Base-by-base conservation (phyloP, 495 filamentous ascomycete genomes). In the Bombardia bombarda region DNA sequence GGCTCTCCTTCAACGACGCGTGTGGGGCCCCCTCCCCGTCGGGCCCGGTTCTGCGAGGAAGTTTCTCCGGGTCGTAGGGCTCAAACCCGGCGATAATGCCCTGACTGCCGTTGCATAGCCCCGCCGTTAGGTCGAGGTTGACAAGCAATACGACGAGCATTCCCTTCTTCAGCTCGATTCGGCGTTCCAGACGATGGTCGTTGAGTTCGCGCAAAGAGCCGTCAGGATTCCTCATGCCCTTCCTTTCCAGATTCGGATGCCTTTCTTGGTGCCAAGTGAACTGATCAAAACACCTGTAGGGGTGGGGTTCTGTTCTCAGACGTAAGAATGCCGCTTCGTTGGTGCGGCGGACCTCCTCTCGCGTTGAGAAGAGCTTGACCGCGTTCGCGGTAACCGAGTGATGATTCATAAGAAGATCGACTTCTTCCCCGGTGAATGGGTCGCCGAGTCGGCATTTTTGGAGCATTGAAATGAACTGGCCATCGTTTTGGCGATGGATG, bases 61-160 rank as follows among this genome's bases (percentile, higher is more conserved):
- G 66, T 19, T 79, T 77, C 25, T 79, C 67, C 6, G 72, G 66
- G 7, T 75, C 66, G 50, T 80, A 83, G 1, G 63, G 58, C 32
- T 85, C 83, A 60, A 95, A 97, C 3, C 77, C 84, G 16, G 81
- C 65, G 8, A 97, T 80, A 42, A 81, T 78, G 1, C 90, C 90
- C 45, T 95, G 77, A 3, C 87, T 93, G 4, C 90, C 90, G 51
- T 97, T 97, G 52, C 92, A 90, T 0, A 96, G 78, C 0, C 73
- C 75, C 3, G 80, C 73, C 0, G n/a, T 1, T 1, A 69, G 43
- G 58, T 95, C 87, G 55, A 95, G 77, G 52, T 98, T 98, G 45
- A 89, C 89, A 60, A 95, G 92, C 9, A 98, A 68, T 75, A 98
- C 92, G 19, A 98, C 90, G 38, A 90, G 86, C 23, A 88, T 82